phyloP scores from a whole-genome alignment of 129 eudicot genomes.

The Centella asiatica region DNA sequence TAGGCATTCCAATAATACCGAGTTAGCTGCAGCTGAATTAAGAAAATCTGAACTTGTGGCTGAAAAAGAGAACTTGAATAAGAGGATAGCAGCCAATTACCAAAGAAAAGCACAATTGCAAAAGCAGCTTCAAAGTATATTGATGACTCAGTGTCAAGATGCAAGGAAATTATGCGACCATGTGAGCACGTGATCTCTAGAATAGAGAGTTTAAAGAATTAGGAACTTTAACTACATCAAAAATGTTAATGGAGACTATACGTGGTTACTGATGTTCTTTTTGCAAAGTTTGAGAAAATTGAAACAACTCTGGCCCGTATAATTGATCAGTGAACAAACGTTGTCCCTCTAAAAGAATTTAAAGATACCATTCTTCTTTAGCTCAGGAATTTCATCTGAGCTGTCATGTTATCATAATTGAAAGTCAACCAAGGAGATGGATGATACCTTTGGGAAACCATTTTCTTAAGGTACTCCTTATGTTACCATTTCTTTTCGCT shows the following conservation, averaged over 20 bases:
- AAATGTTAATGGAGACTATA: background rate
- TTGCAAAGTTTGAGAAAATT: background rate
- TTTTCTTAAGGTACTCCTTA: background rate
- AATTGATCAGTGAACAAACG: background rate
- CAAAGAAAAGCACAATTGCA: slow-evolving; percentile 34
- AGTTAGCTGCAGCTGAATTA: slow-evolving; percentile 45
- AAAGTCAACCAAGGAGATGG: background rate
- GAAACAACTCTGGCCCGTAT: background rate
- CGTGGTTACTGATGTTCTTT: background rate
- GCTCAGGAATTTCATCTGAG: background rate
- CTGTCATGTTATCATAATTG: background rate
- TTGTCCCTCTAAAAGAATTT: background rate
- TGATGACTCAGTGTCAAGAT: slow-evolving; percentile 23
- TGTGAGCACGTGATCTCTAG: slow-evolving; percentile 2
- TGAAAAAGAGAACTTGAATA: slow-evolving; percentile 30
- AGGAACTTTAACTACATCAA: no score
- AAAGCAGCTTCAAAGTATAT: slow-evolving; percentile 42
- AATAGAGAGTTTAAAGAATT: background rate
- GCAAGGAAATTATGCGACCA: slow-evolving; percentile 10
- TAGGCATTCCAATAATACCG: slow-evolving; percentile 22
- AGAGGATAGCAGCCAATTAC: slow-evolving; percentile 38
- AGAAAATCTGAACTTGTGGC: slow-evolving; percentile 45
- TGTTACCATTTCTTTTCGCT: background rate
- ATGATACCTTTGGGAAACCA: background rate
- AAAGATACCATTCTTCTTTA: background rate